Evolutionary conservation across 2,329 filamentous ascomycete species (phyloP).

Genomic region (Colletotrichum shisoi): DNA sequence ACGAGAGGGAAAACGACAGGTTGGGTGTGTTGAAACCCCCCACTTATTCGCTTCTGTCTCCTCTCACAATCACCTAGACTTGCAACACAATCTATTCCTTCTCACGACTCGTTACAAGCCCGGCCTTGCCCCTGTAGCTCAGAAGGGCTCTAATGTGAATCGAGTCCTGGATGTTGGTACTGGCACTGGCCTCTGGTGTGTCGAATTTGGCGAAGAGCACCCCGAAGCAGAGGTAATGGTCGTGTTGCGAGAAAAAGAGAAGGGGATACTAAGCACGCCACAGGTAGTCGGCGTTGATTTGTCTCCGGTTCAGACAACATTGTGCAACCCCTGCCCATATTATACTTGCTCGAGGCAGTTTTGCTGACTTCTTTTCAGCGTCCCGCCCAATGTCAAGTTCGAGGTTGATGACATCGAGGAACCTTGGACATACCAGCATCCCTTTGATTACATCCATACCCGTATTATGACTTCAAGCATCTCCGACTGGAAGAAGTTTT

Average conservation of each 20-base stretch:
- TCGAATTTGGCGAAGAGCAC: slow-evolving; percentile 54
- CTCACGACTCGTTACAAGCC: slow-evolving; percentile 47
- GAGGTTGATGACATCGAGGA: slow-evolving; percentile 64
- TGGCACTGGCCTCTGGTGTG: slow-evolving; percentile 56
- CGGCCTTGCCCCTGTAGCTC: slow-evolving; percentile 42
- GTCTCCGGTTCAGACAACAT: slow-evolving; percentile 51
- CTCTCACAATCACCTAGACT: slow-evolving; percentile 41
- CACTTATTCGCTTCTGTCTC: not conserved
- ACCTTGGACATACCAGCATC: slow-evolving; percentile 57
- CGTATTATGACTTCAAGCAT: slow-evolving; percentile 62
- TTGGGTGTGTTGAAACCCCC: slow-evolving; percentile 10
- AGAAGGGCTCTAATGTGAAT: slow-evolving; percentile 38
- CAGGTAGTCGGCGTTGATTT: slow-evolving; percentile 53
- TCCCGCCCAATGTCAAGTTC: slow-evolving; percentile 64
- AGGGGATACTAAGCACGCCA: too few relatives aligned
- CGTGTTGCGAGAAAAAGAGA: not conserved
- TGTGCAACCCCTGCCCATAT: slow-evolving; percentile 41
- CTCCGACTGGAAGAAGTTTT: slow-evolving; percentile 58
- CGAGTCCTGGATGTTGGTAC: slow-evolving; percentile 57
- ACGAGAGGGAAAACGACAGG: slow-evolving; percentile 32
- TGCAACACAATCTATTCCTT: slow-evolving; percentile 49
- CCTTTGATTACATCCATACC: slow-evolving; percentile 65
- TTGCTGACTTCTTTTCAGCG: slow-evolving; percentile 43
- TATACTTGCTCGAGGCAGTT: not conserved
- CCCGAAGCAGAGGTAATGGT: slow-evolving; percentile 45